Percentiles rank a stretch among this genome's conserved stretches.
Evolutionary conservation across 257 asterid genomes (phyloP).

Genomic region (Solanum lignicaule): DNA sequence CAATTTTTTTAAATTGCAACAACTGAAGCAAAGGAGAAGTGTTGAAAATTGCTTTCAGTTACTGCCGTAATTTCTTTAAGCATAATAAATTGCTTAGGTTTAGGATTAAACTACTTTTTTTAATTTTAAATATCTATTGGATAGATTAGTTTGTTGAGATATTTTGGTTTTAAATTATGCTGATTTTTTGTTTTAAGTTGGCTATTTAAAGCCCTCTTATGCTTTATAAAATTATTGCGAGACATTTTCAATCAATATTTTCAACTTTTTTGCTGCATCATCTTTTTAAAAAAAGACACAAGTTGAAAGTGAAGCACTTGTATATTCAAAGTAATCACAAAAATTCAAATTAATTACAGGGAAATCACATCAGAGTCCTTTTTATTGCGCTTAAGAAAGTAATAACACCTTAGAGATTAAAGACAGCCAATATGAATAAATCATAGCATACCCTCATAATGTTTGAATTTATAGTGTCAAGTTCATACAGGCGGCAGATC

Average conservation of each 20-base stretch:
- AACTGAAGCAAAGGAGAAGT: background rate
- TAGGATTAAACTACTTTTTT: background rate
- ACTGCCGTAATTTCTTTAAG: background rate
- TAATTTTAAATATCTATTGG: background rate
- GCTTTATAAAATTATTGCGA: background rate
- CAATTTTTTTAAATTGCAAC: background rate
- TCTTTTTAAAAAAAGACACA: background rate
- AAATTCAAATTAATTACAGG: background rate
- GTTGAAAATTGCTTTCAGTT: background rate
- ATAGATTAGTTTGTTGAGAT: background rate
- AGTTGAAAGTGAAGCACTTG: background rate
- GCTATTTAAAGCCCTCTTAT: background rate
- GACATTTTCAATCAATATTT: background rate
- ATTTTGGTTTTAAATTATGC: background rate
- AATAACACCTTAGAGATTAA: background rate
- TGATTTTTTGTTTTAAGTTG: background rate
- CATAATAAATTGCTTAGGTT: background rate
- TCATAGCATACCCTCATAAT: constrained; percentile 71
- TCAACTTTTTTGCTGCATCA: background rate
- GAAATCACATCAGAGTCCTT: background rate
- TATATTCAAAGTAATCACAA: background rate
- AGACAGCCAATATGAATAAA: background rate
- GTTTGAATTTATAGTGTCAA: constrained; percentile 44
- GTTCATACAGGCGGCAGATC: constrained; percentile 85
- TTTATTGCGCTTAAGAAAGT: background rate